A percentile compares a stretch with the other conserved stretches of the same genome.
Conservation (phyloP, 257 asterid genomes). For the Jacaranda mimosifolia region DNA sequence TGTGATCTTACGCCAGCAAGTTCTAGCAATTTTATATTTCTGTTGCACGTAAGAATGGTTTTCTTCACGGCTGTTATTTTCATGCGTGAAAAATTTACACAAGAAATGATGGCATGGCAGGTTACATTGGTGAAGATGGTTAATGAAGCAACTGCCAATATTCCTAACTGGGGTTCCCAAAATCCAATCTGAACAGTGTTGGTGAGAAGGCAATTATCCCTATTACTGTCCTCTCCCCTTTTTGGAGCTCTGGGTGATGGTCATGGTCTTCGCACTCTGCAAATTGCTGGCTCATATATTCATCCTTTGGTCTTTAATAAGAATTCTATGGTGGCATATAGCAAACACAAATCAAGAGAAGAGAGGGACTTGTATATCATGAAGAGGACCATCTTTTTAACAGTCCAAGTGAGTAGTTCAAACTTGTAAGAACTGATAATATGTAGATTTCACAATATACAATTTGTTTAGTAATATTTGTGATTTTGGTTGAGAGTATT, state of each 20-base stretch:
- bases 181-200: not conserved
- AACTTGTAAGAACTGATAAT: not conserved
- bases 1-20: no score
- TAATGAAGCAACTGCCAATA: constrained; percentile 84
- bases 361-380: constrained; percentile 19
- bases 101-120: constrained; percentile 50
- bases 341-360: constrained; percentile 14
- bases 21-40: no score
- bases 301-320: not conserved
- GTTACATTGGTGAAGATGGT: constrained; percentile 90
- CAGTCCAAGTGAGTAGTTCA: not conserved
- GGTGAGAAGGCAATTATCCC: no score
- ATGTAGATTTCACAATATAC: no score
- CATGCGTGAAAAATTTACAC: no score
- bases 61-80: no score
- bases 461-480: no score
- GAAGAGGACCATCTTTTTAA: not conserved
- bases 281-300: not conserved
- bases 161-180: constrained; percentile 88
- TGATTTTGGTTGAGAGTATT: no score
- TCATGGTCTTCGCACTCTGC: no score
- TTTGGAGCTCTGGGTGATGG: not conserved
- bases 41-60: no score
- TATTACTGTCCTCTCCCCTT: not conserved
- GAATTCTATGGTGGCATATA: constrained; percentile 8